Conservation (phyloP, 73 alveolate genomes). For the Uronychia binucleata region DNA sequence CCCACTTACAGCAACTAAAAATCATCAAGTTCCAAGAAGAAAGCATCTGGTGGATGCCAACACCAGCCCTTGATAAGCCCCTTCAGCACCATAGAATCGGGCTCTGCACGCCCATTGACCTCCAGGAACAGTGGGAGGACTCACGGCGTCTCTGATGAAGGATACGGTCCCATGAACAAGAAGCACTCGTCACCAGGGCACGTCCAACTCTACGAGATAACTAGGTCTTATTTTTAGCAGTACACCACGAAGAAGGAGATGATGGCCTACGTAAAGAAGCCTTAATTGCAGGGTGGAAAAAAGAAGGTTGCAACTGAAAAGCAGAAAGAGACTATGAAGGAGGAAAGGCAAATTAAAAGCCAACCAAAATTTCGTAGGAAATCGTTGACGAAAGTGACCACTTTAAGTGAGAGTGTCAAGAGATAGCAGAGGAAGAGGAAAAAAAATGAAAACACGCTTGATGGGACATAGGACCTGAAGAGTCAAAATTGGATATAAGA, state of each 20-base stretch:
- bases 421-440: no score
- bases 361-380: no score
- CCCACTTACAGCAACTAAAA: not conserved
- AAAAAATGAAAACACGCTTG: no score
- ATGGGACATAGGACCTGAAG: no score
- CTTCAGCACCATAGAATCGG: not conserved
- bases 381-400: no score
- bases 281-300: not conserved
- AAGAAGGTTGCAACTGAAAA: not conserved
- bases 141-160: not conserved
- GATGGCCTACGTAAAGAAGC: not conserved
- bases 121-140: not conserved
- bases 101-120: not conserved
- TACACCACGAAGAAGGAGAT: not conserved
- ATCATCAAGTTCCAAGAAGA: not conserved
- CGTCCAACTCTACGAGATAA: not conserved
- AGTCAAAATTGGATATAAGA: no score
- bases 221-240: not conserved
- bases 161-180: not conserved
- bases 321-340: not conserved
- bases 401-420: no score
- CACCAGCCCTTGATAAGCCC: not conserved
- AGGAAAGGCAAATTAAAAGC: not conserved
- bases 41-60: not conserved
- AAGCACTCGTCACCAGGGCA: not conserved